Evolutionary conservation across 257 asterid species (phyloP).

Genomic region (Solanum etuberosum): DNA sequence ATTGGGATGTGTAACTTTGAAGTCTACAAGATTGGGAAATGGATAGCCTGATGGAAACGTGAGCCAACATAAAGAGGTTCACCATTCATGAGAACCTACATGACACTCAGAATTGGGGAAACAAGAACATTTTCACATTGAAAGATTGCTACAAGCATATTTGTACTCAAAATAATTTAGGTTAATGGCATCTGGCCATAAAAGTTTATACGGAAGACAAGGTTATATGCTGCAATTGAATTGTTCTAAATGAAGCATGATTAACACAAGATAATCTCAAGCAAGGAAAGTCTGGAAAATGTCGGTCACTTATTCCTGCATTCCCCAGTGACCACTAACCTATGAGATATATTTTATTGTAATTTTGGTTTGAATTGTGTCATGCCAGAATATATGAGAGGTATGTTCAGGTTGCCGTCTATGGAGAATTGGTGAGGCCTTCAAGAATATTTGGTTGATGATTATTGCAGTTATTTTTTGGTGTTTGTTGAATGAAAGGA

Average conservation of each 20-base stretch:
- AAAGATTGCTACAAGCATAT: neutral
- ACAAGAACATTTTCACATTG: neutral
- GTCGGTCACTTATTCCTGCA: neutral
- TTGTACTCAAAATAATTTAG: neutral
- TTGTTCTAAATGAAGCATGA: neutral
- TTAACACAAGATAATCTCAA: neutral
- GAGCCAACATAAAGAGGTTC: neutral
- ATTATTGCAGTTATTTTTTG: neutral
- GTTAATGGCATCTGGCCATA: neutral
- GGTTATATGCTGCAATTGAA: neutral
- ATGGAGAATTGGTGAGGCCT: neutral
- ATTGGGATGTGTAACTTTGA: neutral
- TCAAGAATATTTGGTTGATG: neutral
- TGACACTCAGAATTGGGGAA: neutral
- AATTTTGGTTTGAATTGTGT: neutral
- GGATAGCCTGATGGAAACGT: neutral
- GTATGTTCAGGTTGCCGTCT: neutral
- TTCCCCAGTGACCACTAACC: neutral
- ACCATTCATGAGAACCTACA: neutral
- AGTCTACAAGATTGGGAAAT: neutral
- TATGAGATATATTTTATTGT: neutral
- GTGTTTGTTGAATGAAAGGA: neutral
- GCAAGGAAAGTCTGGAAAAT: neutral
- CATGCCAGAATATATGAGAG: neutral
- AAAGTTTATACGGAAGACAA: neutral